Evolutionary conservation across 1,139 yeast species (phyloP), one percentile per base, ranked within the genome.

Genomic region (Pichia sp.): DNA sequence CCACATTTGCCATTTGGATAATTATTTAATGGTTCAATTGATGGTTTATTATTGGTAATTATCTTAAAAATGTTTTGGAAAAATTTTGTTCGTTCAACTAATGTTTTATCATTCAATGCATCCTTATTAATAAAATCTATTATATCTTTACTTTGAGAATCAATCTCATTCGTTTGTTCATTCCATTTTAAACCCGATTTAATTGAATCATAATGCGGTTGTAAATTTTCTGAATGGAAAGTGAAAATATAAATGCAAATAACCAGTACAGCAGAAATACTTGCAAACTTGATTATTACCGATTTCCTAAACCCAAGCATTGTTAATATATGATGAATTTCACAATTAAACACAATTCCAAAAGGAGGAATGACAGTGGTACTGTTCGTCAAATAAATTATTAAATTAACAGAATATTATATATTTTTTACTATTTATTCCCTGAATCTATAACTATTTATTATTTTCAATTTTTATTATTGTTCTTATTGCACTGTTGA

Each of bases 1-100:
- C 3, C 55, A 59, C n/a, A 53, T 48, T 25, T 52, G 51, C 33
- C 40, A 22, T 38, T n/a, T 4, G 3, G 6, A 44, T 64, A 64
- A 11, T 51, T 50, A 4, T 53, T 56, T 35, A 65, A 47, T 7
- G 55, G 59, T 0, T 39, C 45, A 3, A 59, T 55, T 2, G 49
- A 32, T 2, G 70, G 70, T 31, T 55, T 57, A 22, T 51, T 58
- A 4, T 45, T 48, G 4, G 47, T 34, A n/a, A 66, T 43, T 8
- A 59, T 39, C 1, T 58, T 46, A 36, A 65, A 57, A 4, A 65
- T 56, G 4, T 47, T 45, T 22, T 45, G 37, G 31, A 52, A 57
- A 28, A 42, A 41, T 4, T 35, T 27, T 7, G 29, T 30, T 28
- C 49, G 41, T 35, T 31, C 22, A 16, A 22, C 12, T 20, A 39